phyloP scores from a whole-genome alignment of 352 stramenopile genomes.

The Blastocystis sp. region DNA sequence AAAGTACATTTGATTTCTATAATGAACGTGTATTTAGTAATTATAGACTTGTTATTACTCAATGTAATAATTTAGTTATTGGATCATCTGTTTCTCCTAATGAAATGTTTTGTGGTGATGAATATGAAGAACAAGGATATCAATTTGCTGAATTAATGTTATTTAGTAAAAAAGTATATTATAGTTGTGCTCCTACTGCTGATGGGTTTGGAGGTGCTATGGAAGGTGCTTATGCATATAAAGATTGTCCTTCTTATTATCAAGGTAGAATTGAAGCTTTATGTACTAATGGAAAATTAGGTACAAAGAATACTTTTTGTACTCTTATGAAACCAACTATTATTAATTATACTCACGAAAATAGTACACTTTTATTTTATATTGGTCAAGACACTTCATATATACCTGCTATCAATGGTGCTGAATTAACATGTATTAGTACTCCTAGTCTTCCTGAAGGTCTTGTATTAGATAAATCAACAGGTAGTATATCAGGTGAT shows the following conservation, averaged over 20 bases:
- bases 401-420: slow-evolving; percentile 1
- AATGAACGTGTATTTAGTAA: too few relatives aligned
- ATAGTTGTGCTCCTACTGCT: neutral
- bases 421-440: slow-evolving; percentile 17
- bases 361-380: too few relatives aligned
- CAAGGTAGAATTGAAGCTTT: slow-evolving; percentile 7
- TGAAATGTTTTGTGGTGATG: neutral
- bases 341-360: slow-evolving; percentile 1
- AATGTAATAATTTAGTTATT: slow-evolving; percentile 22
- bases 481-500: slow-evolving; percentile 13
- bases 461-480: slow-evolving; percentile 15
- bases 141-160: slow-evolving; percentile 19
- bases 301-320: too few relatives aligned
- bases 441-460: slow-evolving; percentile 3
- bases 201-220: slow-evolving; percentile 16
- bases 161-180: slow-evolving; percentile 5
- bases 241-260: slow-evolving; percentile 5
- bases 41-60: slow-evolving; percentile 29
- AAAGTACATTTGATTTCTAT: too few relatives aligned
- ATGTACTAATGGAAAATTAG: too few relatives aligned
- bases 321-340: slow-evolving; percentile 15
- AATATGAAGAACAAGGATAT: neutral
- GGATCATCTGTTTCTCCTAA: too few relatives aligned
- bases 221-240: slow-evolving; percentile 7
- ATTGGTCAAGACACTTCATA: too few relatives aligned